A percentile compares a stretch with the other conserved stretches of the same genome.
phyloP scores from a whole-genome alignment of 2,329 filamentous ascomycete species.

The Neospermospora avenae region DNA sequence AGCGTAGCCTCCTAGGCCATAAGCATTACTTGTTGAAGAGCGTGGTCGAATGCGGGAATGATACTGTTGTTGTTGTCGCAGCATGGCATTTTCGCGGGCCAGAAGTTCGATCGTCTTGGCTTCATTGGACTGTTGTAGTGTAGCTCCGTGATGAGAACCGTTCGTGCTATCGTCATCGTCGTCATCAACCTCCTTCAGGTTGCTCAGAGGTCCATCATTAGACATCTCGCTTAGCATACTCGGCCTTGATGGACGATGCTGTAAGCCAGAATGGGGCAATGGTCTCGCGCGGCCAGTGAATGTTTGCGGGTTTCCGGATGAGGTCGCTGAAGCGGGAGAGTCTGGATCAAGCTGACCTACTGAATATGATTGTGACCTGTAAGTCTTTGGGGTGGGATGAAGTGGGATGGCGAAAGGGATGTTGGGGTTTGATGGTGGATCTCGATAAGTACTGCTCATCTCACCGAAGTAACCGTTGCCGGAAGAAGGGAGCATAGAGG shows the following conservation, averaged over 20 bases:
- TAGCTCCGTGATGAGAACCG: slow-evolving; percentile 52
- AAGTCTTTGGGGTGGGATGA: slow-evolving; percentile 87
- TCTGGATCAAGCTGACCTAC: slow-evolving; percentile 85
- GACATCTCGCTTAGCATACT: slow-evolving; percentile 74
- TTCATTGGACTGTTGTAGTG: slow-evolving; percentile 49
- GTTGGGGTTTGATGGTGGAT: slow-evolving; percentile 55
- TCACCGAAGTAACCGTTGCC: slow-evolving; percentile 44
- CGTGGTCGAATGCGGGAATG: slow-evolving; percentile 55
- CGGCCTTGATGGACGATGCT: slow-evolving; percentile 76
- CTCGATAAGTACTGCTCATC: slow-evolving; percentile 46
- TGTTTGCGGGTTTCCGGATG: slow-evolving; percentile 21
- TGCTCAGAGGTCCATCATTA: slow-evolving; percentile 60
- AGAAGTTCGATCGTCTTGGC: slow-evolving; percentile 62
- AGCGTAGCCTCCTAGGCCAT: slow-evolving; percentile 55
- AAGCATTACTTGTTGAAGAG: slow-evolving; percentile 52
- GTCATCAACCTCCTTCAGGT: slow-evolving; percentile 68
- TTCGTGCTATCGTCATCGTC: slow-evolving; percentile 57
- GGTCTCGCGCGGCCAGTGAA: slow-evolving; percentile 35
- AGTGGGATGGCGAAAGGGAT: slow-evolving; percentile 86
- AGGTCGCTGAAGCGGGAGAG: slow-evolving; percentile 28
- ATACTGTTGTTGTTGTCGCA: slow-evolving; percentile 58
- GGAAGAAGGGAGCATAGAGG: slow-evolving; percentile 50
- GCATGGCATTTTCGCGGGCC: slow-evolving; percentile 58
- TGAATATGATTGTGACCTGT: slow-evolving; percentile 94
- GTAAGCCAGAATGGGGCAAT: slow-evolving; percentile 63